Conservation (phyloP, 2,329 filamentous ascomycete species). For the Scytalidium sp. region DNA sequence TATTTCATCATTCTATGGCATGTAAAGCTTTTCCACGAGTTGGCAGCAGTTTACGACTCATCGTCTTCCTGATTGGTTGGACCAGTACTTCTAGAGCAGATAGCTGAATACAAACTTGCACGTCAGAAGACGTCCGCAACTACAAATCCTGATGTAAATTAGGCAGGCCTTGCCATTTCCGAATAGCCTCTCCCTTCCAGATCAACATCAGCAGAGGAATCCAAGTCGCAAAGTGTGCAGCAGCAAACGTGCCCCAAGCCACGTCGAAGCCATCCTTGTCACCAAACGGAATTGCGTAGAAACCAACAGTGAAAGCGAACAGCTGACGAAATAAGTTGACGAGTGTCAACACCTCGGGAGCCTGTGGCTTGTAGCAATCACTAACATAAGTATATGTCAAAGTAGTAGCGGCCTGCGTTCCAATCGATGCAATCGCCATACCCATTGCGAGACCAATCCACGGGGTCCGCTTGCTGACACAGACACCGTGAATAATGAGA, state of each 20-base stretch:
- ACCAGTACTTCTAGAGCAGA: too few relatives aligned
- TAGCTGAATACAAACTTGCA: too few relatives aligned
- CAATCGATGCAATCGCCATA: constrained; percentile 11
- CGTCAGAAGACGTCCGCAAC: too few relatives aligned
- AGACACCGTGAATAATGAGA: constrained; percentile 19
- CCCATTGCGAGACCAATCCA: constrained; percentile 13
- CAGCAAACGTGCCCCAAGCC: background rate
- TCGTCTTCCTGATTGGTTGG: too few relatives aligned
- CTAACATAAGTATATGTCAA: constrained; percentile 14
- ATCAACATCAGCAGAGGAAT: background rate
- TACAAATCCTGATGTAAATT: background rate
- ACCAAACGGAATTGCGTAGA: background rate
- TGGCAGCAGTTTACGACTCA: too few relatives aligned
- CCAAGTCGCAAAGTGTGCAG: background rate
- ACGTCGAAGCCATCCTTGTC: background rate
- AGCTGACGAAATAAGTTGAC: background rate
- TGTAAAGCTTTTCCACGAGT: too few relatives aligned
- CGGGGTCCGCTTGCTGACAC: constrained; percentile 14
- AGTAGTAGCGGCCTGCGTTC: constrained; percentile 15
- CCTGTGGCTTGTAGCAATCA: constrained; percentile 20
- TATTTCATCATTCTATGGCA: too few relatives aligned
- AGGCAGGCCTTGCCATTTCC: background rate
- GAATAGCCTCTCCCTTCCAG: background rate
- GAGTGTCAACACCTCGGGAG: constrained; percentile 10
- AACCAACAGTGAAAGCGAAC: background rate